phyloP scores from a whole-genome alignment of 352 stramenopile genomes.

The Globisporangium nagaii region DNA sequence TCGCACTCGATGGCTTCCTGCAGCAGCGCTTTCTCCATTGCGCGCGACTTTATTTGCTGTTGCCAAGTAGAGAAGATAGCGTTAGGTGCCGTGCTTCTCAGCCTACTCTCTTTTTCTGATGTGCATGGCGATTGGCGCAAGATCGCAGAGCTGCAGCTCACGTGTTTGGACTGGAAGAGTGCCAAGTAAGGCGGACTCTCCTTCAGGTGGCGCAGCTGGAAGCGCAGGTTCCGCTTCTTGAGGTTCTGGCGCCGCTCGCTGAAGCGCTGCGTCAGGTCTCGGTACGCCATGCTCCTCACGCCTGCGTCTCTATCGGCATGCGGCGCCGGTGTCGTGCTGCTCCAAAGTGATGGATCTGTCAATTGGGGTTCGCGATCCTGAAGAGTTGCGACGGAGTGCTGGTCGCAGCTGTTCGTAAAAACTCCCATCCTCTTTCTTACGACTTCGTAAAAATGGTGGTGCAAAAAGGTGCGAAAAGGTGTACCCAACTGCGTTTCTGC shows the following conservation, averaged over 20 bases:
- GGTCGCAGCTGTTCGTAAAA: neutral
- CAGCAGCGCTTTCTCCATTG: slow-evolving; percentile 60
- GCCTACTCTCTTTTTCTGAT: too few species aligned
- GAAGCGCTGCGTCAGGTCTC: slow-evolving; percentile 54
- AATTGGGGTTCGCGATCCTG: slow-evolving; percentile 26
- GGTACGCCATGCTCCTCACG: slow-evolving; percentile 39
- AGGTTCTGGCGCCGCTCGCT: slow-evolving; percentile 29
- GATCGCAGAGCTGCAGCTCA: slow-evolving; percentile 2
- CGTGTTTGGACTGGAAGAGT: slow-evolving; percentile 54
- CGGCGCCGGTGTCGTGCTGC: neutral
- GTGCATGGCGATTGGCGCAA: neutral
- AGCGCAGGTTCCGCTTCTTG: slow-evolving; percentile 51
- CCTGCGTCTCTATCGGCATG: too few species aligned
- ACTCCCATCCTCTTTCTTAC: neutral
- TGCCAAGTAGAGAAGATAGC: neutral
- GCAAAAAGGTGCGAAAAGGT: neutral
- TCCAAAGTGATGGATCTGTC: neutral
- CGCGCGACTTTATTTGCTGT: slow-evolving; percentile 38
- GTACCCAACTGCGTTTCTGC: neutral
- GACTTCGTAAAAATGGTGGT: neutral
- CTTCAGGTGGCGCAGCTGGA: slow-evolving; percentile 43
- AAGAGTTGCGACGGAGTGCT: slow-evolving; percentile 25
- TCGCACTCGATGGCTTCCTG: slow-evolving; percentile 47
- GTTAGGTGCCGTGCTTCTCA: too few species aligned
- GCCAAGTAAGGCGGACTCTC: slow-evolving; percentile 33